A percentile compares a stretch with the other conserved stretches of the same genome.
phyloP scores from a whole-genome alignment of 345 rosid genomes.

The Rhizophora apiculata region DNA sequence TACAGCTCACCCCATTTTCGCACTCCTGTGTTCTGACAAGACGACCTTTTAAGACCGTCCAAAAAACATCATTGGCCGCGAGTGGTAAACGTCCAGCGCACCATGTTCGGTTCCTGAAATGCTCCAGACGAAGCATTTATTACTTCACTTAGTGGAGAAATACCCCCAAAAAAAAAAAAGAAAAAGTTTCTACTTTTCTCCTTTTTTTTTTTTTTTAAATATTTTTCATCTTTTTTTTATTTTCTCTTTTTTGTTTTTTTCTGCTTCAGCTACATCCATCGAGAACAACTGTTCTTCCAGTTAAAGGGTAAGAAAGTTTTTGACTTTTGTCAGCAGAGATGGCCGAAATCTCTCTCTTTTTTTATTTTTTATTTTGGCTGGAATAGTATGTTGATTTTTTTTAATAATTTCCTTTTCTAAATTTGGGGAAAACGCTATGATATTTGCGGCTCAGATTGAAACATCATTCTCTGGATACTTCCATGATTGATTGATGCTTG shows the following conservation, averaged over 20 bases:
- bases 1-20: not conserved
- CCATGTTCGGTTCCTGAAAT: too few relatives aligned
- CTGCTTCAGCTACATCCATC: too few relatives aligned
- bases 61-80: not conserved
- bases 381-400: not conserved
- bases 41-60: conserved; percentile 7
- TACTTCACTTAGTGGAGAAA: too few relatives aligned
- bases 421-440: conserved; percentile 2
- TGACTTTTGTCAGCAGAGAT: not conserved
- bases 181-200: too few relatives aligned
- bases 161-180: too few relatives aligned
- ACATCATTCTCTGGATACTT: conserved; percentile 22
- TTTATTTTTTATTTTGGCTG: not conserved
- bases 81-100: too few relatives aligned
- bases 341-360: not conserved
- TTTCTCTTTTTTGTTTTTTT: too few relatives aligned
- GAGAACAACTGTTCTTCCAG: too few relatives aligned
- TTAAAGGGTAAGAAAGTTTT: too few relatives aligned
- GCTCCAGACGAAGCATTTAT: too few relatives aligned
- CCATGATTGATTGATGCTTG: conserved; percentile 1
- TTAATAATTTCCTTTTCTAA: conserved; percentile 2
- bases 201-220: too few relatives aligned
- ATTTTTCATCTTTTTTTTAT: too few relatives aligned
- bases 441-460: conserved; percentile 28
- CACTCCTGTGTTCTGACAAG: not conserved